Evolutionary conservation across 345 rosid genomes (phyloP).

Genomic region (Citrus inodora): DNA sequence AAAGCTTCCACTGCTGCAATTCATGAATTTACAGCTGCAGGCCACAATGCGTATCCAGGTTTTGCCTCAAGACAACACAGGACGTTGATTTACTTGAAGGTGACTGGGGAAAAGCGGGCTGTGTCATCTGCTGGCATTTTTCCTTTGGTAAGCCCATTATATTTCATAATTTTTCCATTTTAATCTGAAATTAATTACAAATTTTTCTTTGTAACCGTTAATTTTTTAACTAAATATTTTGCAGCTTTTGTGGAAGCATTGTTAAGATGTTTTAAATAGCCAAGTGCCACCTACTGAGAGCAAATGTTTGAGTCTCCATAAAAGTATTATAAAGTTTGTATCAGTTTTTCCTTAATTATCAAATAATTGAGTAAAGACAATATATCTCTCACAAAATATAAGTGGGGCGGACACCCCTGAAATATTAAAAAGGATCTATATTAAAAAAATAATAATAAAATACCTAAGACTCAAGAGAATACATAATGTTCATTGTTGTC

Average conservation of each 20-base stretch:
- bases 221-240: neutral
- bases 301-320: too few relatives aligned
- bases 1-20: neutral
- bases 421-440: accelerated
- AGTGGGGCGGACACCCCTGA: accelerated
- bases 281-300: too few relatives aligned
- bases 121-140: too few relatives aligned
- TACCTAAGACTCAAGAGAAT: too few relatives aligned
- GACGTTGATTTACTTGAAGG: slow-evolving; percentile 5
- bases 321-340: too few relatives aligned
- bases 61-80: neutral
- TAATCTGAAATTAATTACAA: too few relatives aligned
- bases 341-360: accelerated
- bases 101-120: neutral
- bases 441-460: too few relatives aligned
- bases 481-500: too few relatives aligned
- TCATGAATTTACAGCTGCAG: neutral
- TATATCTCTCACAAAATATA: accelerated
- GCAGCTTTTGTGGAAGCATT: too few relatives aligned
- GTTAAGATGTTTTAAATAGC: too few relatives aligned
- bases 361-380: too few relatives aligned
- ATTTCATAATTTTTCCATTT: neutral
- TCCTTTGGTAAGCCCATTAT: neutral
- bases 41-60: neutral
- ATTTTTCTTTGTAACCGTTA: too few relatives aligned